phyloP scores from a whole-genome alignment of 2,329 filamentous ascomycete species.

The Diaporthe velutina region DNA sequence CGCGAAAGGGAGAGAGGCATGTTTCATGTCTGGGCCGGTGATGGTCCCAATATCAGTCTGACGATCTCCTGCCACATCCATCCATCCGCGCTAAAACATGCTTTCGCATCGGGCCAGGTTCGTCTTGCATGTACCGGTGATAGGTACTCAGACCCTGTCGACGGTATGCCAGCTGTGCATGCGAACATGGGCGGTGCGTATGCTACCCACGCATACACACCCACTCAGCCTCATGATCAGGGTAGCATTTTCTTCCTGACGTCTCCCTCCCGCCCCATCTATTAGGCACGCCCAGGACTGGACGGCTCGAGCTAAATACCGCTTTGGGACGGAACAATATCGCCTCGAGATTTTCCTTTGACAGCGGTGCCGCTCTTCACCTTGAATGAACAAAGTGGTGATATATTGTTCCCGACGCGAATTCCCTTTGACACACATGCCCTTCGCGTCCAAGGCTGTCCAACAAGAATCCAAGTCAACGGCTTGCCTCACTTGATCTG shows the following conservation, averaged over 20 bases:
- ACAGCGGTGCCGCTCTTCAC: neutral
- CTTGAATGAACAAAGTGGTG: slow-evolving; percentile 1
- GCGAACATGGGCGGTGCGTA: slow-evolving; percentile 13
- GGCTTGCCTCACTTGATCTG: neutral
- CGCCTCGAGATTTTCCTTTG: slow-evolving; percentile 10
- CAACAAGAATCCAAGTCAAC: neutral
- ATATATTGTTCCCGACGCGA: neutral
- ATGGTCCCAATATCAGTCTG: slow-evolving; percentile 29
- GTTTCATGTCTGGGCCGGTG: slow-evolving; percentile 32
- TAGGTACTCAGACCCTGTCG: slow-evolving; percentile 24
- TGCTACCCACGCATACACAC: slow-evolving; percentile 13
- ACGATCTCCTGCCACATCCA: slow-evolving; percentile 28
- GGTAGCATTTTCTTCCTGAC: slow-evolving; percentile 11
- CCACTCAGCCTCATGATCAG: slow-evolving; percentile 26
- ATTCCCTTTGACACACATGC: slow-evolving; percentile 9
- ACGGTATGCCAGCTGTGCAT: slow-evolving; percentile 21
- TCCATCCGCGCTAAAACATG: slow-evolving; percentile 28
- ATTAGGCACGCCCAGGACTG: slow-evolving; percentile 1
- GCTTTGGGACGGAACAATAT: slow-evolving; percentile 25
- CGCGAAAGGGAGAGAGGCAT: slow-evolving; percentile 28
- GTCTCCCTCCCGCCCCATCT: slow-evolving; percentile 14
- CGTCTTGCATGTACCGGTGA: slow-evolving; percentile 19
- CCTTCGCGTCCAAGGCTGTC: neutral
- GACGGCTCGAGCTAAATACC: slow-evolving; percentile 7
- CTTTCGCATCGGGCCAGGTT: slow-evolving; percentile 22